Evolutionary conservation across 176 grass and related monocot genomes (phyloP).

Genomic region (Miscanthus lutarioriparius): DNA sequence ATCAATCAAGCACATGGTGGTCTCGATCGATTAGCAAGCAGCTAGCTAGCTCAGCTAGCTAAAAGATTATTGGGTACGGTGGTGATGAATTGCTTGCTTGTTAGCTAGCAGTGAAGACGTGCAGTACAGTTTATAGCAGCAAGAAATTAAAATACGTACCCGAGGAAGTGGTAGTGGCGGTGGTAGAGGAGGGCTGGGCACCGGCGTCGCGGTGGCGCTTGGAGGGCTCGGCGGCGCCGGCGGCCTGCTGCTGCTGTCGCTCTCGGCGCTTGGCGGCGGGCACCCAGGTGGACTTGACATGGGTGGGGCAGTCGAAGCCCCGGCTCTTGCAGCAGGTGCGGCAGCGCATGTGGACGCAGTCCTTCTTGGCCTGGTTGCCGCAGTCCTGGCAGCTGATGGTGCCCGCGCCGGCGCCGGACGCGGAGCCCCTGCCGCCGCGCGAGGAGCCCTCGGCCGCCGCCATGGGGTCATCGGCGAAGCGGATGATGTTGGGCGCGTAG

Average conservation of each 20-base stretch:
- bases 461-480: constrained; percentile 73
- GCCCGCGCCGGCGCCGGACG: neutral
- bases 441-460: constrained; percentile 22
- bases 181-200: constrained; percentile 18
- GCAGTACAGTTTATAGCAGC: neutral
- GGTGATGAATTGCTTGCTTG: neutral
- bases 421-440: constrained; percentile 25
- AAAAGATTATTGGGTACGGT: neutral
- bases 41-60: no score
- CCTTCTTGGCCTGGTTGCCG: constrained; percentile 99
- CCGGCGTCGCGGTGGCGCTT: constrained; percentile 63
- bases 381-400: constrained; percentile 92
- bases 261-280: constrained; percentile 85
- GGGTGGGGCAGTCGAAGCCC: constrained; percentile 80
- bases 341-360: constrained; percentile 78
- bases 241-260: constrained; percentile 59
- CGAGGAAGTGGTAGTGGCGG: constrained; percentile 50
- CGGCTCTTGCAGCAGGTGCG: constrained; percentile 97
- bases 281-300: constrained; percentile 96
- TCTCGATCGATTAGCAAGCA: neutral
- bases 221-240: constrained; percentile 35
- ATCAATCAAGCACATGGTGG: neutral
- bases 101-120: neutral
- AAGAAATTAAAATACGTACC: constrained; percentile 25
- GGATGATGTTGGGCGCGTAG: constrained; percentile 67